Evolutionary conservation across 768 basidiomycete genomes (phyloP).

Genomic region (Lactifluus pinguis): DNA sequence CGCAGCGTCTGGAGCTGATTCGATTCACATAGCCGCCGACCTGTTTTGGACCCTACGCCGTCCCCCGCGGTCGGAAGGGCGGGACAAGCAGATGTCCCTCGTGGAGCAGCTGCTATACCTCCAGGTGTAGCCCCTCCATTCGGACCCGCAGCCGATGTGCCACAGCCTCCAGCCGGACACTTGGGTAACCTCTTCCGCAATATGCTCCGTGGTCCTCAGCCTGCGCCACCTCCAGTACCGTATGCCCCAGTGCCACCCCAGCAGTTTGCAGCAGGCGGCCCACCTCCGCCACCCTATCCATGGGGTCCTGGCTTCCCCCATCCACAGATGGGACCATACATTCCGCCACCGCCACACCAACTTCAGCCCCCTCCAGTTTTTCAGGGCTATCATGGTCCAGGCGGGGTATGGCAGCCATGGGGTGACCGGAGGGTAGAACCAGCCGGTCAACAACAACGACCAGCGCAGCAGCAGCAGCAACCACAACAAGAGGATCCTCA

Average conservation of each 20-base stretch:
- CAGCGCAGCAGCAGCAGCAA: not conserved
- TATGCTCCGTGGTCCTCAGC: slow-evolving; percentile 14
- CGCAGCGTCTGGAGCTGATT: not conserved
- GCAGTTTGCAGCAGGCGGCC: slow-evolving; percentile 23
- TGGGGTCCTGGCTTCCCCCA: slow-evolving; percentile 54
- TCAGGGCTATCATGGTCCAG: slow-evolving; percentile 16
- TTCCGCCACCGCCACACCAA: slow-evolving; percentile 18
- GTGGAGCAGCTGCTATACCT: slow-evolving; percentile 23
- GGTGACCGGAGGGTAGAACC: slow-evolving; percentile 9
- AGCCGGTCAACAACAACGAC: slow-evolving; percentile 7
- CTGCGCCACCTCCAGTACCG: slow-evolving; percentile 17
- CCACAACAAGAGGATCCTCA: not conserved
- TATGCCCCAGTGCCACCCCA: slow-evolving; percentile 18
- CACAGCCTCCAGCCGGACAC: slow-evolving; percentile 27
- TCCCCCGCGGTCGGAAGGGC: slow-evolving; percentile 8
- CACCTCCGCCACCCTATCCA: slow-evolving; percentile 44
- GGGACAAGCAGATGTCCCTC: slow-evolving; percentile 13
- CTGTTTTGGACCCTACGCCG: slow-evolving; percentile 12
- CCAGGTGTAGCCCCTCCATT: slow-evolving; percentile 25
- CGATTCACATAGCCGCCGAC: slow-evolving; percentile 17
- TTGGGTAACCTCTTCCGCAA: slow-evolving; percentile 21
- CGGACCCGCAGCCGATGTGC: slow-evolving; percentile 30
- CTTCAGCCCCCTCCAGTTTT: slow-evolving; percentile 17
- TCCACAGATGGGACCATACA: slow-evolving; percentile 37
- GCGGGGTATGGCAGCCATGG: slow-evolving; percentile 17